Evolutionary conservation across 495 filamentous ascomycete species (phyloP).

Genomic region (Corynascus novoguineensis): DNA sequence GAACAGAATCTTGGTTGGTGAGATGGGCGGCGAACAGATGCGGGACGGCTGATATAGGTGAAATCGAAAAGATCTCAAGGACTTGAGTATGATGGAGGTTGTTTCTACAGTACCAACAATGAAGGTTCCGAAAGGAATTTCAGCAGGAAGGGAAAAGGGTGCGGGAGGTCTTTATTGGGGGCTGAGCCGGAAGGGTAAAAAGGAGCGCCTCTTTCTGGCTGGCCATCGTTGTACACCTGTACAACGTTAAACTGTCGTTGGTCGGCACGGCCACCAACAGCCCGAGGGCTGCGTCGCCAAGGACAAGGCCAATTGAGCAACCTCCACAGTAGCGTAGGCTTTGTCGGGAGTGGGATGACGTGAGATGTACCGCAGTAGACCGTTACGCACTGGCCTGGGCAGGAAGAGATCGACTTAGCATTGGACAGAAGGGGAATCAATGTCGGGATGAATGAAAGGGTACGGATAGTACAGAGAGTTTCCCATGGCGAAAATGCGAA

Average conservation of each 20-base stretch:
- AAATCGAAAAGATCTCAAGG: background rate
- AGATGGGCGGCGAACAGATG: background rate
- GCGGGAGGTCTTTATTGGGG: conserved; percentile 7
- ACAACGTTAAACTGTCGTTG: background rate
- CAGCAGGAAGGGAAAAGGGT: background rate
- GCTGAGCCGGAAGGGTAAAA: background rate
- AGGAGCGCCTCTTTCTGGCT: background rate
- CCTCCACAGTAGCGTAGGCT: background rate
- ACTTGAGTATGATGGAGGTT: background rate
- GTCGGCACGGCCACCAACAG: background rate
- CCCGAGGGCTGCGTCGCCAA: background rate
- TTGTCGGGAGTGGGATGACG: background rate
- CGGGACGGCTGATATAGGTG: background rate
- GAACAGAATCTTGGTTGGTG: background rate
- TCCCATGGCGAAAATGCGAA: too few species aligned
- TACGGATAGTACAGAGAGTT: too few species aligned
- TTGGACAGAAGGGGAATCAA: too few species aligned
- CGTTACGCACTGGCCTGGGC: too few species aligned
- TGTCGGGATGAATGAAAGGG: too few species aligned
- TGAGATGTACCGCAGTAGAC: too few species aligned
- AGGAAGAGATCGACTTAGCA: too few species aligned
- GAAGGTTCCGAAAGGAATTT: background rate
- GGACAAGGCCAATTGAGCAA: background rate
- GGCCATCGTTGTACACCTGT: background rate
- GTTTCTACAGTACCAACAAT: background rate